phyloP scores from a whole-genome alignment of 257 asterid genomes.

The Nicotiana benthamiana region DNA sequence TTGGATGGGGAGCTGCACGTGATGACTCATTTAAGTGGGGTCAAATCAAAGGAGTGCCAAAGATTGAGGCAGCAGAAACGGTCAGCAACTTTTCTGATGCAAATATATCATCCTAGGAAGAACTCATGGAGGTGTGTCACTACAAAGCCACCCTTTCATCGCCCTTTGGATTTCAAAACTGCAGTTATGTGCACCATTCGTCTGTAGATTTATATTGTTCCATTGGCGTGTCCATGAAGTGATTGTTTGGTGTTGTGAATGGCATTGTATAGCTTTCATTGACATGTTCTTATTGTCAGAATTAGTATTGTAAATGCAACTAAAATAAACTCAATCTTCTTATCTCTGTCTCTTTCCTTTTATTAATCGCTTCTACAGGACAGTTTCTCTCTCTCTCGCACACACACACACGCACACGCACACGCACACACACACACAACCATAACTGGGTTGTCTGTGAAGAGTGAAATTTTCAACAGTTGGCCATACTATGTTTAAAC shows the following conservation, averaged over 20 bases:
- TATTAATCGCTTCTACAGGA: neutral
- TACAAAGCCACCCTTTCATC: slow-evolving; percentile 54
- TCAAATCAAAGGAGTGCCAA: slow-evolving; percentile 26
- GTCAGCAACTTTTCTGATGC: slow-evolving; percentile 44
- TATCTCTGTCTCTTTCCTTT: neutral
- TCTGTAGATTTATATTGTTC: slow-evolving; percentile 31
- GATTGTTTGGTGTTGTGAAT: neutral
- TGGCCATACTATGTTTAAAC: neutral
- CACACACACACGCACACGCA: neutral
- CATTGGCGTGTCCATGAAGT: neutral
- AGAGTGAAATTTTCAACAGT: neutral
- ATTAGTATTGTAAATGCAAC: neutral
- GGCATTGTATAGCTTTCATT: neutral
- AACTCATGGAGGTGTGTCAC: slow-evolving; percentile 54
- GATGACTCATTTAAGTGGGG: slow-evolving; percentile 31
- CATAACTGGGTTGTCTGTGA: neutral
- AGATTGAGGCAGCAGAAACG: slow-evolving; percentile 52
- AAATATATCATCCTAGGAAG: slow-evolving; percentile 66
- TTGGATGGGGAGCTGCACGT: slow-evolving; percentile 69
- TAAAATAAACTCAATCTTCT: neutral
- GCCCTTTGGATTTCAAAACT: slow-evolving; percentile 58
- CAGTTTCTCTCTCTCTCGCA: neutral
- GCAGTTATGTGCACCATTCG: slow-evolving; percentile 65
- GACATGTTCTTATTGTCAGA: neutral
- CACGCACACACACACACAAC: neutral